Percentiles rank a stretch among this genome's conserved stretches.
Conservation (phyloP, 306 rosid species). For the Boehmeria nivea region DNA sequence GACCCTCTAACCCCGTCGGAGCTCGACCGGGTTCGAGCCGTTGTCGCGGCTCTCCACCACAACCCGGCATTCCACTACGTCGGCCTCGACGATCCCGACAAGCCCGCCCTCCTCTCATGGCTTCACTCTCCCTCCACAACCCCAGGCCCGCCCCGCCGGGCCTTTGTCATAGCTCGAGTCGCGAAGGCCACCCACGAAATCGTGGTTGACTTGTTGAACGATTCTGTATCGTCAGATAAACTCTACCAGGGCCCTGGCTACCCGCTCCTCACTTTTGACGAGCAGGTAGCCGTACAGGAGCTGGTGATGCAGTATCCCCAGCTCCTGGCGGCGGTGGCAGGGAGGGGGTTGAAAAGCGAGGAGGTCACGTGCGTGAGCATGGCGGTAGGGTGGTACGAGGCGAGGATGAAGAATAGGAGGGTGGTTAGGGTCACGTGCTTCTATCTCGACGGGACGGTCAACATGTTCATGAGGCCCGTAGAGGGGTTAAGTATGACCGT, state of each 20-base stretch:
- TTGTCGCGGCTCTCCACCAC: conserved; percentile 15
- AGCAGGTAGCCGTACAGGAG: conserved; percentile 11
- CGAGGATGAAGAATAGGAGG: conserved; percentile 2
- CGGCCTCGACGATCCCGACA: conserved; percentile 46
- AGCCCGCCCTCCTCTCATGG: conserved; percentile 38
- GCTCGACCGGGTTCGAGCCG: conserved; percentile 25
- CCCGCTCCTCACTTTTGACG: conserved; percentile 27
- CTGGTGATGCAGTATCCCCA: conserved; percentile 13
- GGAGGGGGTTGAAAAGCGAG: conserved; percentile 12
- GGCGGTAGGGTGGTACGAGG: conserved; percentile 22
- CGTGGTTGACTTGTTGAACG: conserved; percentile 24
- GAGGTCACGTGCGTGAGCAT: conserved; percentile 17
- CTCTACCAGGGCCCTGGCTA: conserved; percentile 33
- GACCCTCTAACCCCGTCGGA: conserved; percentile 37
- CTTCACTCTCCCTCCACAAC: conserved; percentile 1
- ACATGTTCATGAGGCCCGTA: conserved; percentile 21
- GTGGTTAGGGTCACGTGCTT: conserved; percentile 7
- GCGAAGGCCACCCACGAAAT: conserved; percentile 31
- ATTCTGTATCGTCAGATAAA: conserved; percentile 23
- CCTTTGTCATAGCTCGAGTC: conserved; percentile 29
- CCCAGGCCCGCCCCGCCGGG: conserved; percentile 35
- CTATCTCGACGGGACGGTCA: conserved; percentile 18
- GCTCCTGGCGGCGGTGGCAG: conserved; percentile 6
- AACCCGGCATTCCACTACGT: conserved; percentile 37
- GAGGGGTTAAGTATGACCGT: conserved; percentile 28